Conservation (phyloP, 352 stramenopile genomes). For the Phytophthora palmivora region DNA sequence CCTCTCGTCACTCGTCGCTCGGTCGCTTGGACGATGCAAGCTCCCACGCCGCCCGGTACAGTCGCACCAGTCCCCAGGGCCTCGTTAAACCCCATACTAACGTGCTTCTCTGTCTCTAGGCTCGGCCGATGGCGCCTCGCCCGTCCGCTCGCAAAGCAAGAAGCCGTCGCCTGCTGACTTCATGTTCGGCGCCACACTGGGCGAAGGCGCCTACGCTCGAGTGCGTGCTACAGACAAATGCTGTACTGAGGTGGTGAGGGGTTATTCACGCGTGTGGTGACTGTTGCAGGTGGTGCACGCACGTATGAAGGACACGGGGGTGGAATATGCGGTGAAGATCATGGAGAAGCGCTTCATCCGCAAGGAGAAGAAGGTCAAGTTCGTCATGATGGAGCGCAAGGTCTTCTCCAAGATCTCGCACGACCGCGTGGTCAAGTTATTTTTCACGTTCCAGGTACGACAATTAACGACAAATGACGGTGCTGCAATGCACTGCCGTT, state of each 20-base stretch:
- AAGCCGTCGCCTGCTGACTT: constrained; percentile 89
- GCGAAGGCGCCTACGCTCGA: constrained; percentile 88
- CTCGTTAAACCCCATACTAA: background rate
- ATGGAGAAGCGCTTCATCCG: constrained; percentile 93
- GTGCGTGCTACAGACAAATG: constrained; percentile 38
- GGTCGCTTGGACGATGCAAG: constrained; percentile 39
- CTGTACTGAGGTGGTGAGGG: background rate
- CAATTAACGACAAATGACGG: background rate
- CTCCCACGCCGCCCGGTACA: constrained; percentile 47
- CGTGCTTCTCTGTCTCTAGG: constrained; percentile 19
- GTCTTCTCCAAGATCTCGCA: constrained; percentile 91
- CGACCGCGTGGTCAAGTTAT: constrained; percentile 91
- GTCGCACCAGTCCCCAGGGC: background rate
- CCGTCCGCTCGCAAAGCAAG: constrained; percentile 53
- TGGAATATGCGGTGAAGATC: constrained; percentile 92
- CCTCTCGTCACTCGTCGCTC: constrained; percentile 24
- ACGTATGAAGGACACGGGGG: constrained; percentile 88
- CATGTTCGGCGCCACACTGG: constrained; percentile 89
- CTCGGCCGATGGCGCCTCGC: constrained; percentile 45
- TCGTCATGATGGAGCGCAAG: constrained; percentile 93
- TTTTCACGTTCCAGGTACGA: constrained; percentile 89
- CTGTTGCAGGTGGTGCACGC: constrained; percentile 75
- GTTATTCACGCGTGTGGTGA: constrained; percentile 2
- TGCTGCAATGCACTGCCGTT: constrained; percentile 10
- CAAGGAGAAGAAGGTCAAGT: constrained; percentile 93